Base-by-base conservation (phyloP, 2,329 filamentous ascomycete species). In the Thelonectria rubi region DNA sequence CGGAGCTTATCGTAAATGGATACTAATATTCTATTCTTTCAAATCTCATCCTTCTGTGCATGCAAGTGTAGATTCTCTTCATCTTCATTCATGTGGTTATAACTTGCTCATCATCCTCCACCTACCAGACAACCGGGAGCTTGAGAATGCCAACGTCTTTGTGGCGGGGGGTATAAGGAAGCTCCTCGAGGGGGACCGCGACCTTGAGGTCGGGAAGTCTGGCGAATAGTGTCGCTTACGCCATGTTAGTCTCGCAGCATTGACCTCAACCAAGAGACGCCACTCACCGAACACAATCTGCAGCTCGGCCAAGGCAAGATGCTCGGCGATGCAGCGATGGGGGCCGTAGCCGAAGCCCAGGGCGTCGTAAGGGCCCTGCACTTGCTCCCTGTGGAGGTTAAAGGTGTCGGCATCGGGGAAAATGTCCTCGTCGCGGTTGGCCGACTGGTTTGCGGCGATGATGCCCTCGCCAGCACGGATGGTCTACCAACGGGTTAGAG, bases 261-360 rank as follows among this genome's bases (percentile, higher is more conserved):
- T n/a, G 11, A 5, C 17, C 21, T 18, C 5, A n/a, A 11, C 20
- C 30, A 46, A 42, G 55, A 20, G 24, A 20, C 30, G 10, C 48
- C 2, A 72, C 78, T 74, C 64, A 80, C 77, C 68, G 68, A 83
- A 83, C 1, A 80, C 79, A 59, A 75, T 72, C 48, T 75, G 75
- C 53, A 83, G 66, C 65, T 83, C 81, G 0, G 76, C 71, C 51
- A 77, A 75, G 4, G 81, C 77, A 10, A 83, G 68, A 43, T 73
- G 72, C 65, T 83, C 81, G 5, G 79, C 81, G 21, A 82, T 73
- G 67, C 82, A 83, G 11, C 80, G 71, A 65, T 83, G 81, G 14
- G 76, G 73, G 1, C 81, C 81, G 64, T 76, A 83, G 0, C 81
- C 81, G 67, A 77, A 83, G 0, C 81, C 81, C 12, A 83, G 72